Evolutionary conservation across 1,284 basidiomycete species (phyloP).

Genomic region (Irpex rosettiformis): DNA sequence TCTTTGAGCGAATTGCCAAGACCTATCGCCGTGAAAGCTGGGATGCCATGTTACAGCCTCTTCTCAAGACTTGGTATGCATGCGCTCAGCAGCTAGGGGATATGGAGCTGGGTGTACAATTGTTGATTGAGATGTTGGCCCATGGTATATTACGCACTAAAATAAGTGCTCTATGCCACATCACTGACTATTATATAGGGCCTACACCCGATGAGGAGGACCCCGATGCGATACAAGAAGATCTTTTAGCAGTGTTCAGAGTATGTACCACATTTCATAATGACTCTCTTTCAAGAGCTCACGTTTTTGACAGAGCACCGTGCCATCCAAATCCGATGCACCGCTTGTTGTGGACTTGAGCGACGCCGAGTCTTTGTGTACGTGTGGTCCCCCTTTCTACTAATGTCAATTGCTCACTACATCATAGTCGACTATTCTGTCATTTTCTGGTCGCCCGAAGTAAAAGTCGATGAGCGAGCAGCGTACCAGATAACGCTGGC

Average conservation of each 20-base stretch:
- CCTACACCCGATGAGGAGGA: constrained; percentile 38
- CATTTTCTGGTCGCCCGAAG: constrained; percentile 68
- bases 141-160: constrained; percentile 50
- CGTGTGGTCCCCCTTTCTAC: constrained; percentile 23
- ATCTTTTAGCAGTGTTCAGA: constrained; percentile 66
- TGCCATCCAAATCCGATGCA: constrained; percentile 53
- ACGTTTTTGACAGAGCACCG: constrained; percentile 51
- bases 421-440: constrained; percentile 57
- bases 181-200: no score
- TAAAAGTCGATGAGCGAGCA: constrained; percentile 55
- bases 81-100: constrained; percentile 76
- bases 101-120: constrained; percentile 66
- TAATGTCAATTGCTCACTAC: neutral
- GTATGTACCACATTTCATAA: constrained; percentile 31
- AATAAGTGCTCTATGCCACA: no score
- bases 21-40: constrained; percentile 83
- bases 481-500: constrained; percentile 72
- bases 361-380: constrained; percentile 63
- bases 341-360: constrained; percentile 59
- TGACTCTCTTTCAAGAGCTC: neutral
- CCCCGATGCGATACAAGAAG: constrained; percentile 51
- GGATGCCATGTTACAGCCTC: constrained; percentile 64
- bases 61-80: constrained; percentile 75
- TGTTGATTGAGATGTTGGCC: constrained; percentile 79
- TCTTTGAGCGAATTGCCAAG: constrained; percentile 85